phyloP scores from a whole-genome alignment of 345 rosid species.

The Citrus maxima region DNA sequence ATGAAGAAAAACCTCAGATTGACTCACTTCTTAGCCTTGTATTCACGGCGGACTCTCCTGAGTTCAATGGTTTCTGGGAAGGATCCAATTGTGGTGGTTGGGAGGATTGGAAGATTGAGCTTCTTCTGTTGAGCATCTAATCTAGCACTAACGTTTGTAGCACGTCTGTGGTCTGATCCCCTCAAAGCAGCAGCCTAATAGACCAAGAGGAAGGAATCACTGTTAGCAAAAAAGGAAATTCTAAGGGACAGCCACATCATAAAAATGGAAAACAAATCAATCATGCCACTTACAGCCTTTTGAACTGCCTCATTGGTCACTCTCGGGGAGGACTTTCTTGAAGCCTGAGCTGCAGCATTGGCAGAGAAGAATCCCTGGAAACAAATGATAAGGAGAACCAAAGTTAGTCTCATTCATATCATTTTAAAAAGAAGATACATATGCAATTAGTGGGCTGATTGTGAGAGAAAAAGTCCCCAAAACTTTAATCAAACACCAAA shows the following conservation, averaged over 20 bases:
- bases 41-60: conserved; percentile 97
- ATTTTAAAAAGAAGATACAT: not conserved
- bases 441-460: not conserved
- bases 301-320: conserved; percentile 92
- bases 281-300: conserved; percentile 69
- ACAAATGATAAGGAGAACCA: conserved; percentile 7
- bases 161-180: conserved; percentile 88
- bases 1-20: not conserved
- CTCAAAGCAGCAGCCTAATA: conserved; percentile 88
- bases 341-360: conserved; percentile 78
- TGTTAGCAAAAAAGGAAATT: not conserved
- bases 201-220: conserved; percentile 14
- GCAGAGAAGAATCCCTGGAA: conserved; percentile 74
- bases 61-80: conserved; percentile 92
- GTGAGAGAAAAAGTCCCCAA: not conserved
- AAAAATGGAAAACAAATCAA: not conserved
- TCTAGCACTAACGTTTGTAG: conserved; percentile 80
- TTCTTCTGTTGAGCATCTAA: conserved; percentile 94
- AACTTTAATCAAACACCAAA: not conserved
- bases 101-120: conserved; percentile 92
- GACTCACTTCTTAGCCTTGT: conserved; percentile 91
- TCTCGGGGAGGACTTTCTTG: conserved; percentile 86
- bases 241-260: not conserved
- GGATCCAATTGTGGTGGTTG: conserved; percentile 95
- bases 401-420: not conserved